Evolutionary conservation across 2,329 filamentous ascomycete species (phyloP), one percentile per base, ranked within the genome.

Genomic region (Cadophora sp.): DNA sequence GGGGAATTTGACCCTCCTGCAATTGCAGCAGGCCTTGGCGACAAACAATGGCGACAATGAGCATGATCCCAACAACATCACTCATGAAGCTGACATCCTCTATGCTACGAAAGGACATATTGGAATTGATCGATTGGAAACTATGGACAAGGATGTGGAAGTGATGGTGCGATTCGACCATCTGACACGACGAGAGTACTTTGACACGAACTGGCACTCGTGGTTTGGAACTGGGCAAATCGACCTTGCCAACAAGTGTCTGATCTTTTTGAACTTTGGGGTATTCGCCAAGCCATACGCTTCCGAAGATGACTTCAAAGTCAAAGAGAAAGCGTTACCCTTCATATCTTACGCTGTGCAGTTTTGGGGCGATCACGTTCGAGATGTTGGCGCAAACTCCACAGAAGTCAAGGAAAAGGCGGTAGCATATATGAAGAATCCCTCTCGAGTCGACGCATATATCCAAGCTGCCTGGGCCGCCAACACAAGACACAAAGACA

Each of bases 11-110:
- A 74, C 67, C 4, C 59, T 70, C 1, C 13, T 41, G 7, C 77
- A 80, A 61, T 71, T 80, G 1, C 72, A 74, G 55, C 74, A 79
- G 64, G 78, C 78, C 0, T 69, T 80, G 20, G 77, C 76, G 2
- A 71, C 77, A 14, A 67, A 75, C 30, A 9, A 60, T 13, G 73
- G 64, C 1, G 51, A 71, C 13, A 7, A n/a, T 6, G 47, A 61
- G 14, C 64, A 68, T 50, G 62, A 70, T 51, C 11, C 66, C 59
- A 18, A 62, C 74, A 47, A 62, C 20, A 33, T 65, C 20, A 51
- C 59, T 22, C 47, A 70, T 9, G 39, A 65, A 47, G 45, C 0
- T 78, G 62, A 69, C 4, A 67, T 72, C 16, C 18, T 71, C 11
- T 66, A 43, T 64, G 64, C 47, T 4, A 71, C 70, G 1, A 65